Conservation (phyloP, 2,329 filamentous ascomycete species). For the Onygenales sp. region DNA sequence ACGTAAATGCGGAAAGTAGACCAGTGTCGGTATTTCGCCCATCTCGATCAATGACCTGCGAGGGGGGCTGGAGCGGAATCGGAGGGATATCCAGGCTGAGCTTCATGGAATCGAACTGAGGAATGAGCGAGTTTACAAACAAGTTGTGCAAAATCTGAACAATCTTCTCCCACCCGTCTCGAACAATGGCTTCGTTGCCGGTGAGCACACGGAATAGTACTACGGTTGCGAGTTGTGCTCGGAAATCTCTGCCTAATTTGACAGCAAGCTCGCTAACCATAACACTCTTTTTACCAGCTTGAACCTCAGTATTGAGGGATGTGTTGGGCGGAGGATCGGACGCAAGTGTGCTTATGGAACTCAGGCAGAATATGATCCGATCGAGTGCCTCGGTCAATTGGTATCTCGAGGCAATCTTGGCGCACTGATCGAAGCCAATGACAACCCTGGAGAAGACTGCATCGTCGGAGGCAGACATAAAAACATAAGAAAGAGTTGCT, state of each 20-base stretch:
- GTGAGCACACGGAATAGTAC: conserved; percentile 90
- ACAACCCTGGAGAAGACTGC: conserved; percentile 90
- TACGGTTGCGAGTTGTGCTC: conserved; percentile 85
- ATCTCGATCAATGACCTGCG: conserved; percentile 83
- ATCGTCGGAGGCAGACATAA: conserved; percentile 97
- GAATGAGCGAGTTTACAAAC: conserved; percentile 89
- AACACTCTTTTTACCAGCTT: conserved; percentile 80
- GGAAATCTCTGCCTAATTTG: conserved; percentile 86
- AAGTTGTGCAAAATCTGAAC: conserved; percentile 90
- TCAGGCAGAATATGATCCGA: conserved; percentile 82
- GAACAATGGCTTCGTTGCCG: conserved; percentile 69
- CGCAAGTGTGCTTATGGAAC: conserved; percentile 81
- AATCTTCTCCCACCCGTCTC: conserved; percentile 53
- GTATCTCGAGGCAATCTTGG: conserved; percentile 81
- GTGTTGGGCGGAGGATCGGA: conserved; percentile 71
- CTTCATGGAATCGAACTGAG: conserved; percentile 63
- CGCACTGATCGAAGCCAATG: conserved; percentile 91
- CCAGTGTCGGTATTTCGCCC: conserved; percentile 69
- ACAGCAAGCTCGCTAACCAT: conserved; percentile 99
- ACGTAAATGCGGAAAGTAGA: conserved; percentile 87
- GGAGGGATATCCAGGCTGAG: conserved; percentile 61
- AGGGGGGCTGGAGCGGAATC: conserved; percentile 84
- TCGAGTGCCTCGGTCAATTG: conserved; percentile 78
- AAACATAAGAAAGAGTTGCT: conserved; percentile 92
- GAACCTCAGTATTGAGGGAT: conserved; percentile 85